A percentile compares a stretch with the other conserved stretches of the same genome.
Evolutionary conservation across 257 asterid species (phyloP).

Genomic region (Gentiana straminea): DNA sequence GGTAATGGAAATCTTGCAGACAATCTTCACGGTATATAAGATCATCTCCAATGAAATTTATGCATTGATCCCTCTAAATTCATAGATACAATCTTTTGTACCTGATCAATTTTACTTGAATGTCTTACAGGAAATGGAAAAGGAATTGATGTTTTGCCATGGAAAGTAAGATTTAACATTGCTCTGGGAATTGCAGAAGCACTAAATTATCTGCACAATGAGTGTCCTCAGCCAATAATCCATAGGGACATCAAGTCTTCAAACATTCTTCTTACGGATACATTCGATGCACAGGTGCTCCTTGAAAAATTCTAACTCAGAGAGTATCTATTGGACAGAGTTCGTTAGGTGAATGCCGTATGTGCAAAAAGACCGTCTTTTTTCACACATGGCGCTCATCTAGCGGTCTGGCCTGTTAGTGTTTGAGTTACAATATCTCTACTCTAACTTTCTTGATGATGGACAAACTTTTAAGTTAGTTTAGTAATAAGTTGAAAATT

Average conservation of each 20-base stretch:
- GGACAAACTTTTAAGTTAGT: too few species aligned
- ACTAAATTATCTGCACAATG: conserved; percentile 60
- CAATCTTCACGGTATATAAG: conserved; percentile 45
- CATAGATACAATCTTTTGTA: too few species aligned
- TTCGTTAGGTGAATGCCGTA: neutral
- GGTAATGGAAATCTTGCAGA: conserved; percentile 75
- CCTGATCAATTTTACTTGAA: conserved; percentile 1
- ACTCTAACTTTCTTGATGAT: too few species aligned
- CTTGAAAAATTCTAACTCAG: neutral
- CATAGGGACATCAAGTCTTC: conserved; percentile 91
- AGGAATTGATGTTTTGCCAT: conserved; percentile 35
- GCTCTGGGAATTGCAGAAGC: conserved; percentile 86
- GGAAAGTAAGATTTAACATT: conserved; percentile 67
- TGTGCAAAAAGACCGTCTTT: neutral
- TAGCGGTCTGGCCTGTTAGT: too few species aligned
- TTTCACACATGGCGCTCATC: too few species aligned
- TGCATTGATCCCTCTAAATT: too few species aligned
- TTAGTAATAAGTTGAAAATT: too few species aligned
- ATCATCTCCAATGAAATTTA: too few species aligned
- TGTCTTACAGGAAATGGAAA: conserved; percentile 32
- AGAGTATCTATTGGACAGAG: neutral
- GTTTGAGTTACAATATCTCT: too few species aligned
- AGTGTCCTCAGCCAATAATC: conserved; percentile 51
- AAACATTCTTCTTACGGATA: conserved; percentile 63
- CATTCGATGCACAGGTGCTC: conserved; percentile 70